Conservation (phyloP, 1,139 yeast species). For the Hanseniaspora uvarum region DNA sequence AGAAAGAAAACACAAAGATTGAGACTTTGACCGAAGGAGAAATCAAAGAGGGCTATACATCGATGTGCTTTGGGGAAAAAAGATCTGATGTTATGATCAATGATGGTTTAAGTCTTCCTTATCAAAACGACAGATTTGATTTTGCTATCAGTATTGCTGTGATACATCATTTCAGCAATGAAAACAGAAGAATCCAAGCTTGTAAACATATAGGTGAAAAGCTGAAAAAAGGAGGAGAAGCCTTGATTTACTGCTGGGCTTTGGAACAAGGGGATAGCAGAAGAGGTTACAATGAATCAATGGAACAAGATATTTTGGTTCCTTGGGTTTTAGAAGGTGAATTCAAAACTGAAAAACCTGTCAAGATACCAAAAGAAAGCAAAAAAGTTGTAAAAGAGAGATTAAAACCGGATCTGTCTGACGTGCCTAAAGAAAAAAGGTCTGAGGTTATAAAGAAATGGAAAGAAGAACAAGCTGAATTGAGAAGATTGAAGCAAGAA, state of each 20-base stretch:
- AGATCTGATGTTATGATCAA: slow-evolving; percentile 43
- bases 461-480: slow-evolving; percentile 26
- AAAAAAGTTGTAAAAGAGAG: slow-evolving; percentile 17
- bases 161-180: slow-evolving; percentile 87
- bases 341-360: slow-evolving; percentile 27
- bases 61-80: slow-evolving; percentile 16
- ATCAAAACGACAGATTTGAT: slow-evolving; percentile 50
- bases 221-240: slow-evolving; percentile 51
- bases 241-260: slow-evolving; percentile 91
- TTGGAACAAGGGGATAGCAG: slow-evolving; percentile 78
- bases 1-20: slow-evolving; percentile 31
- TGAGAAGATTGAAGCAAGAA: slow-evolving; percentile 21
- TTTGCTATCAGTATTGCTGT: slow-evolving; percentile 95
- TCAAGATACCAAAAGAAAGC: slow-evolving; percentile 17
- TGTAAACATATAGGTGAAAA: slow-evolving; percentile 55
- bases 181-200: slow-evolving; percentile 65
- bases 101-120: slow-evolving; percentile 70
- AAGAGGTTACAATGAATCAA: slow-evolving; percentile 79
- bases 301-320: slow-evolving; percentile 84
- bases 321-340: slow-evolving; percentile 77
- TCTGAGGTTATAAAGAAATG: slow-evolving; percentile 26
- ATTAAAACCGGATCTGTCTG: slow-evolving; percentile 26
- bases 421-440: slow-evolving; percentile 27
- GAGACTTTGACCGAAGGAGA: slow-evolving; percentile 4
- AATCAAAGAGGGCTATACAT: slow-evolving; percentile 6